These are phyloP conservation scores for Limonomyces culmigenus DNA, from an alignment of 1,284 basidiomycete genomes.

Conservation along the genomic window DNA sequence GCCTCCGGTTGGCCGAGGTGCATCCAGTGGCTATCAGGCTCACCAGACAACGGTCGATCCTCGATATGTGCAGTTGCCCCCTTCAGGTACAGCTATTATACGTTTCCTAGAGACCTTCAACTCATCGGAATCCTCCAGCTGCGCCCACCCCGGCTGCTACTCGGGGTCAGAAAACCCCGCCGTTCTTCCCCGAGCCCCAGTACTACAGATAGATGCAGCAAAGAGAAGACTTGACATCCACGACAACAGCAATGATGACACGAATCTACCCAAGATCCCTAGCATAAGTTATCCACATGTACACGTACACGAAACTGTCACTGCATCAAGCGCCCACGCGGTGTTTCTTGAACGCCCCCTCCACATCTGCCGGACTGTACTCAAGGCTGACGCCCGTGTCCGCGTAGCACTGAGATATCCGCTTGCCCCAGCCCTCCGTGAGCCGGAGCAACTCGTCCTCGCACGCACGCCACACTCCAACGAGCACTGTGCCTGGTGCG, in stretches of 20 bases:
- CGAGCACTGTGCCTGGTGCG: slow-evolving; percentile 51
- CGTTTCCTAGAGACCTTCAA: not conserved
- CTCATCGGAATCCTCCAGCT: not conserved
- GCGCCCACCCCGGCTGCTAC: not conserved
- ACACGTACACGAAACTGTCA: not conserved
- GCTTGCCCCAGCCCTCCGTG: slow-evolving; percentile 48
- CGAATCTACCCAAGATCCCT: too few species aligned
- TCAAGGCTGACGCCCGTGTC: slow-evolving; percentile 59
- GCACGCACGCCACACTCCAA: slow-evolving; percentile 77
- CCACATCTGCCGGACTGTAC: slow-evolving; percentile 61
- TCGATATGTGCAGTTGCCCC: not conserved
- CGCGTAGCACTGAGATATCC: slow-evolving; percentile 64
- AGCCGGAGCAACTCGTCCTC: slow-evolving; percentile 66
- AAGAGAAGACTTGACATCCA: not conserved
- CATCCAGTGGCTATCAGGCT: not conserved
- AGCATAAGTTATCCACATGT: too few species aligned
- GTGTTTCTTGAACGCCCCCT: slow-evolving; percentile 58
- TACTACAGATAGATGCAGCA: not conserved
- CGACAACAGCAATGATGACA: not conserved
- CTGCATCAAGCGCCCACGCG: slow-evolving; percentile 25
- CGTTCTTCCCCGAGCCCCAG: not conserved
- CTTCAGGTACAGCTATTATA: not conserved
- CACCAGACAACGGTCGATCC: not conserved
- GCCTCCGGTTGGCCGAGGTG: not conserved
- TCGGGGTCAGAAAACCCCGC: too few species aligned